Base-by-base conservation (phyloP, 1,284 basidiomycete species). In the Bjerkandera adusta region DNA sequence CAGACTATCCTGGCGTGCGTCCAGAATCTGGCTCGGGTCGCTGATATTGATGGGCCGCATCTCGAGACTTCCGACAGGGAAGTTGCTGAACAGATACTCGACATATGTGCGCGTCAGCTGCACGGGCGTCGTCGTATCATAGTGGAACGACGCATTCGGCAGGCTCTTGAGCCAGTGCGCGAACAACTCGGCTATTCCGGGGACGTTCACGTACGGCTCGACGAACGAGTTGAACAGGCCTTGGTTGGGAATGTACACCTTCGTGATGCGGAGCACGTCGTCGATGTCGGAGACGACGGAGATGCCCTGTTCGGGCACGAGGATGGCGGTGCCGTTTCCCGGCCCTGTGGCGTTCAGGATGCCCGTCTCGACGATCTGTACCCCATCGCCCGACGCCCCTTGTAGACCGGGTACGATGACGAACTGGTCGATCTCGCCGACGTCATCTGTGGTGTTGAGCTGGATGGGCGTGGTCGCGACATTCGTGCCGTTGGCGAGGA, bases 91-190 rank as follows among this genome's bases (percentile, higher is more conserved):
- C 20, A 64, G 50, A 46, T 61, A 64, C 22, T 64, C 55, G 36
- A 63, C 62, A 37, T 65, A 65, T 20, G 61, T 63, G 25, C 61
- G 52, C 32, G 63, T 62, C 29, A 62, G 47, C 47, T 63, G 54
- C 32, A 64, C 59, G 12, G 63, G 63, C 27, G 63, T 64, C n/a
- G 62, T 65, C 4, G 63, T 65, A 48, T 64, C 62, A 48, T 65
- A 64, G 49, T 65, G 63, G 57, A 65, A 65, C 13, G 63, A 59
- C 21, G 50, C 59, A 20, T 54, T 48, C 7, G 60, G 59, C 3
- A 63, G 53, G 8, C 44, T 53, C 46, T 56, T 48, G 27, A 52
- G 52, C 62, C 63, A 64, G 39, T 57, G 51, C 30, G 56, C 54
- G 53, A 56, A 63, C 6, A 64, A 53, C 32, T 60, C 62, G 12